These are phyloP conservation scores for Patellifolia procumbens DNA, from an alignment of 179 eudicot genomes.

Conservation along the genomic window DNA sequence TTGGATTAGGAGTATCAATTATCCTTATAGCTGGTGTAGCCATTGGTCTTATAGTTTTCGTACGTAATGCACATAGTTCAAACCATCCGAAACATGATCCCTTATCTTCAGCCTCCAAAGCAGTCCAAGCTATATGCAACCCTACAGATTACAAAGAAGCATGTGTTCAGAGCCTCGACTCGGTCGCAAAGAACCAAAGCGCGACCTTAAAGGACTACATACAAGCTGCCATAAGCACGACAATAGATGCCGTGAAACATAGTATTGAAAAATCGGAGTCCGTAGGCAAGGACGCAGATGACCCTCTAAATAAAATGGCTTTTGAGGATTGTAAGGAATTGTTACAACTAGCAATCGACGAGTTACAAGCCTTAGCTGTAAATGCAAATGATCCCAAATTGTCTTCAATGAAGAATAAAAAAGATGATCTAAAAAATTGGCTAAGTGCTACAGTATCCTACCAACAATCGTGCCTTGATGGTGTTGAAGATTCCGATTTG, in stretches of 20 bases:
- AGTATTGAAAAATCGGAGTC: conserved; percentile 18
- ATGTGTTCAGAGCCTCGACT: conserved; percentile 42
- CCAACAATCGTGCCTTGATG: conserved; percentile 62
- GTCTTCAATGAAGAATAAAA: conserved; percentile 26
- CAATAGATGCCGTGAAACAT: conserved; percentile 36
- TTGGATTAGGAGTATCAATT: conserved; percentile 38
- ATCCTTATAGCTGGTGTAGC: conserved; percentile 39
- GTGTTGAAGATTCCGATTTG: conserved; percentile 32
- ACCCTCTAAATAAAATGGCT: conserved; percentile 37
- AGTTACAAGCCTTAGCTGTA: conserved; percentile 38
- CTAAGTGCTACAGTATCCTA: conserved; percentile 56
- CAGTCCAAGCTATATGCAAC: conserved; percentile 49
- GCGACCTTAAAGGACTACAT: conserved; percentile 54
- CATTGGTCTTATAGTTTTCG: conserved; percentile 36
- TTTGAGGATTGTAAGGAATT: conserved; percentile 56
- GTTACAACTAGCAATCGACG: conserved; percentile 45
- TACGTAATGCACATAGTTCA: conserved; percentile 21
- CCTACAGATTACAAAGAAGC: conserved; percentile 50
- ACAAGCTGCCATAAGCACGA: conserved; percentile 32
- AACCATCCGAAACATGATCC: conserved; percentile 1
- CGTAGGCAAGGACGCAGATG: conserved; percentile 25
- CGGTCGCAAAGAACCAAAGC: conserved; percentile 36
- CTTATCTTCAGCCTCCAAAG: conserved; percentile 38
- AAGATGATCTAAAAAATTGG: conserved; percentile 58
- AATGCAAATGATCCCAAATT: conserved; percentile 12